Percentiles rank a stretch among this genome's conserved stretches.
These are phyloP conservation scores for Solanum tacnaense DNA, from an alignment of 257 asterid genomes.

Conservation along the genomic window DNA sequence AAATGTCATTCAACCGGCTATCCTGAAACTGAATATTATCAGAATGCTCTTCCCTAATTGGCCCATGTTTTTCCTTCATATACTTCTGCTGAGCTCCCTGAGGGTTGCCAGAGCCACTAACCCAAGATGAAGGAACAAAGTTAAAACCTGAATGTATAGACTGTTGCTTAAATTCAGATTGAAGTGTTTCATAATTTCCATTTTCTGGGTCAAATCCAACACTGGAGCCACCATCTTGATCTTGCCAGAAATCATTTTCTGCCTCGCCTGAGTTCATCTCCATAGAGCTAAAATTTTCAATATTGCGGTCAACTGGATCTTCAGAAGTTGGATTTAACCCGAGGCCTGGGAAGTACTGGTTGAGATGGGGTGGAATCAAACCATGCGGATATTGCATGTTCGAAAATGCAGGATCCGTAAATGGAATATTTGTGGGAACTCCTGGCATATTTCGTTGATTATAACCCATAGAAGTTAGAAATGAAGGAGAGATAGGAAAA, in stretches of 20 bases:
- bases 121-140: slow-evolving; percentile 55
- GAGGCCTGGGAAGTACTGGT: slow-evolving; percentile 49
- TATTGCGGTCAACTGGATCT: slow-evolving; percentile 42
- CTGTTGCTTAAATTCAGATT: slow-evolving; percentile 39
- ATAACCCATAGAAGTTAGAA: slow-evolving; percentile 77
- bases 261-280: slow-evolving; percentile 44
- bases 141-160: slow-evolving; percentile 35
- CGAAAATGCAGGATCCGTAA: slow-evolving; percentile 23
- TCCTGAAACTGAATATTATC: slow-evolving; percentile 44
- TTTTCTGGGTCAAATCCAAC: slow-evolving; percentile 41
- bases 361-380: slow-evolving; percentile 46
- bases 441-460: slow-evolving; percentile 55
- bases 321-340: slow-evolving; percentile 48
- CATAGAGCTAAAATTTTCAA: slow-evolving; percentile 40
- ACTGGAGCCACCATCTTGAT: slow-evolving; percentile 41
- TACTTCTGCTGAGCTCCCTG: slow-evolving; percentile 42
- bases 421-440: slow-evolving; percentile 30
- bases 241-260: slow-evolving; percentile 53
- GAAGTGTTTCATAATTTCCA: slow-evolving; percentile 31
- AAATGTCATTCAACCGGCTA: slow-evolving; percentile 41
- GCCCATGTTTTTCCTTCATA: slow-evolving; percentile 44
- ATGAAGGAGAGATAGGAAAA: slow-evolving; percentile 65
- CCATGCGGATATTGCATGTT: slow-evolving; percentile 45
- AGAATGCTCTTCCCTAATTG: slow-evolving; percentile 31
- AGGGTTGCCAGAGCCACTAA: slow-evolving; percentile 29